A percentile compares a stretch with the other conserved stretches of the same genome.
Conservation (phyloP, 768 basidiomycete genomes). For the Suillus brevipes region DNA sequence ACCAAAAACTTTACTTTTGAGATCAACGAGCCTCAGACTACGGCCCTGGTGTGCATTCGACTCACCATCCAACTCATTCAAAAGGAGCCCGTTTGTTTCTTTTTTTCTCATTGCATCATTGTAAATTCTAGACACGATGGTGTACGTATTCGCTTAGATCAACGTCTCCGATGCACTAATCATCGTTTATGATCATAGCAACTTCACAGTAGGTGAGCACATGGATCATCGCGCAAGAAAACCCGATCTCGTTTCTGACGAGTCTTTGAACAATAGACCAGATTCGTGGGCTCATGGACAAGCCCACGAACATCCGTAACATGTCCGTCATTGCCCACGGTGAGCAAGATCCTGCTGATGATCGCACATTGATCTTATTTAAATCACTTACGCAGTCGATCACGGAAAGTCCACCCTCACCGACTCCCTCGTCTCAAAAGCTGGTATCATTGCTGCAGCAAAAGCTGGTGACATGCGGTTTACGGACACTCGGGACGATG, state of each 20-base stretch:
- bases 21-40: slow-evolving; percentile 15
- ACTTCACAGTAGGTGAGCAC: slow-evolving; percentile 83
- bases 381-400: slow-evolving; percentile 65
- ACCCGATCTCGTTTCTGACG: not conserved
- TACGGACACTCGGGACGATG: slow-evolving; percentile 95
- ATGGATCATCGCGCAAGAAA: slow-evolving; percentile 2
- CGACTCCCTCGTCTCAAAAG: slow-evolving; percentile 98
- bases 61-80: slow-evolving; percentile 16
- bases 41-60: slow-evolving; percentile 32
- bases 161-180: slow-evolving; percentile 27
- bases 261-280: slow-evolving; percentile 55
- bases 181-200: slow-evolving; percentile 48
- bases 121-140: slow-evolving; percentile 68
- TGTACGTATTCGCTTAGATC: slow-evolving; percentile 54
- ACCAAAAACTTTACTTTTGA: slow-evolving; percentile 17
- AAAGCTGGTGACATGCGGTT: slow-evolving; percentile 98
- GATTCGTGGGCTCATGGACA: slow-evolving; percentile 86
- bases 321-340: slow-evolving; percentile 95
- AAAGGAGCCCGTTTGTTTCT: slow-evolving; percentile 19
- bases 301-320: slow-evolving; percentile 89
- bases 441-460: slow-evolving; percentile 94
- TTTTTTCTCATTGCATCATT: slow-evolving; percentile 21
- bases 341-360: slow-evolving; percentile 37
- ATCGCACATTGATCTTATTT: slow-evolving; percentile 21
- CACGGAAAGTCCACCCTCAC: slow-evolving; percentile 99